phyloP scores from a whole-genome alignment of 345 rosid species.

The Populus alba region DNA sequence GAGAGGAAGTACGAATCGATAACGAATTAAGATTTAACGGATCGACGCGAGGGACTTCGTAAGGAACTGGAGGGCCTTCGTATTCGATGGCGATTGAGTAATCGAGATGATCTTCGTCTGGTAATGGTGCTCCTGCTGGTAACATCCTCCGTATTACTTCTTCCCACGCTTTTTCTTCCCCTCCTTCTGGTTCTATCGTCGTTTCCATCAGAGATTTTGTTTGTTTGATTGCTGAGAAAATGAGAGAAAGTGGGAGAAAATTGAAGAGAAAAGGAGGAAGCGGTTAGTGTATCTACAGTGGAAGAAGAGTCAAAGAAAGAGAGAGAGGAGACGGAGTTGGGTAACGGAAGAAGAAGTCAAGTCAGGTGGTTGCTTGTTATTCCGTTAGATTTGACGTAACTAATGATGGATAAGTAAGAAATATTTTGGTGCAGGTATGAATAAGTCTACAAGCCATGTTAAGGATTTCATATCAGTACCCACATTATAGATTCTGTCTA shows the following conservation, averaged over 20 bases:
- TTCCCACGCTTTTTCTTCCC: slow-evolving; percentile 12
- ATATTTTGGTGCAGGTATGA: neutral
- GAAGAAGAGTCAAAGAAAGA: neutral
- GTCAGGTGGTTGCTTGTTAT: too few species aligned
- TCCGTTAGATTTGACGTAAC: neutral
- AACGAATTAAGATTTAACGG: slow-evolving; percentile 35
- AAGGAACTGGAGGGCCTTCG: slow-evolving; percentile 54
- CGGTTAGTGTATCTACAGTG: too few species aligned
- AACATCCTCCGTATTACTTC: slow-evolving; percentile 17
- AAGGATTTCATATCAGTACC: neutral
- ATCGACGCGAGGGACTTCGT: slow-evolving; percentile 44
- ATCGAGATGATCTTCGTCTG: slow-evolving; percentile 34
- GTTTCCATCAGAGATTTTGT: neutral
- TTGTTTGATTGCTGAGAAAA: neutral
- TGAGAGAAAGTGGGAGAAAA: neutral
- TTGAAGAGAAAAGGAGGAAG: neutral
- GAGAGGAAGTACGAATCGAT: slow-evolving; percentile 21
- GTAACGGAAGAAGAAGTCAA: neutral
- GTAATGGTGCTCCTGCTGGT: slow-evolving; percentile 24
- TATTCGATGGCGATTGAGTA: slow-evolving; percentile 59
- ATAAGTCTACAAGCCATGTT: neutral
- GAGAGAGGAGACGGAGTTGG: neutral
- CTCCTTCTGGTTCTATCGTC: neutral
- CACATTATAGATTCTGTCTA: neutral
- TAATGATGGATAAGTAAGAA: neutral